Conservation (phyloP, 352 stramenopile genomes). For the Aphanomyces stellatus region DNA sequence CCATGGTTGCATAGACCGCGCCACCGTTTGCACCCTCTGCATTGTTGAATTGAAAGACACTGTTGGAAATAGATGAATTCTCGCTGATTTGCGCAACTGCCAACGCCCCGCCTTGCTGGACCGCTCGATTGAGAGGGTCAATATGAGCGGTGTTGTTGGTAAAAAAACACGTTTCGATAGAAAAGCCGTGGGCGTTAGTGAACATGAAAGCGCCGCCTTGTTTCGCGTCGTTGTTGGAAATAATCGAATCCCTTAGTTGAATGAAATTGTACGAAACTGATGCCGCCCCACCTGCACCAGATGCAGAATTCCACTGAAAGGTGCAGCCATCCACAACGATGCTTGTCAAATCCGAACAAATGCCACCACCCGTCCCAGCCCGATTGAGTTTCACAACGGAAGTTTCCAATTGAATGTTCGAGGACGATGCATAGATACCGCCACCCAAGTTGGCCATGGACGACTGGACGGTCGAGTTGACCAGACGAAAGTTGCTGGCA, state of each 20-base stretch:
- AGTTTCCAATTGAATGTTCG: neutral
- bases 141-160: neutral
- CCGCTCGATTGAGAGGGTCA: neutral
- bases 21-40: neutral
- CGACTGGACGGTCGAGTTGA: neutral
- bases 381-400: neutral
- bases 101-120: neutral
- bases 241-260: neutral
- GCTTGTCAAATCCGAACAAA: slow-evolving; percentile 1
- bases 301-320: neutral
- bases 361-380: neutral
- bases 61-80: neutral
- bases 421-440: neutral
- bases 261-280: neutral
- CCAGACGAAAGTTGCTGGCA: neutral
- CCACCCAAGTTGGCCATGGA: neutral
- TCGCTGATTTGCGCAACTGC: neutral
- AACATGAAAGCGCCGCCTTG: slow-evolving; percentile 8
- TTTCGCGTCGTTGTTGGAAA: neutral
- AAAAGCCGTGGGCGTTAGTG: neutral
- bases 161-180: neutral
- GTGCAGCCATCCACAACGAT: neutral
- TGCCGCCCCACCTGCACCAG: neutral
- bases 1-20: neutral
- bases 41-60: slow-evolving; percentile 17